Base-by-base conservation (phyloP, 1,284 basidiomycete species). In the Ganoderma lucidum region DNA sequence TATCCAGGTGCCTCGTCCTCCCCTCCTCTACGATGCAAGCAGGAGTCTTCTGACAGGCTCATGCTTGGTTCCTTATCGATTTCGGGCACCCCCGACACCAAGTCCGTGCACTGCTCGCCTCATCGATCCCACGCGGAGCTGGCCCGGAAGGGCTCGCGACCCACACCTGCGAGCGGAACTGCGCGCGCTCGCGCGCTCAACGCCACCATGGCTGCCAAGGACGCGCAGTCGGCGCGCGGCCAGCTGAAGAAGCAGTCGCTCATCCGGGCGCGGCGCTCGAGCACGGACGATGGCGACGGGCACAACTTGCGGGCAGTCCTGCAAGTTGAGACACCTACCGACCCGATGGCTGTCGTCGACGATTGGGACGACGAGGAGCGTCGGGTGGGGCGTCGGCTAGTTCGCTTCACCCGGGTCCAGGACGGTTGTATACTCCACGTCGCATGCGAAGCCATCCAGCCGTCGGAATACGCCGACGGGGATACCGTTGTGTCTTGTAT, bases 401-500 rank as follows among this genome's bases (percentile, higher is more conserved):
- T 95, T 60, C 88, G 88, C 35, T 93, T 94, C 77, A 80, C 82
- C 48, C 88, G 90, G 70, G 78, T 88, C 10, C 89, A 88, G 74
- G 86, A 90, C 55, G 90, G 88, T 32, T 83, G 85, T 64, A 85
- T 82, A 37, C 83, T 94, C 55, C 87, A 88, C 65, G 84, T 94
- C 37, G 88, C 89, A 15, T 93, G 90, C 76, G 86, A 90, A 72
- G 78, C 85, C 28, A 86, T 94, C 75, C 75, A 79, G 0, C 89
- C 88, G 68, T 84, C 90, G 41, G 87, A 90, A 15, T 93, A 91
- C 75, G 72, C 80, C 55, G 76, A 83, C 6, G 81, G 77, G 35
- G 89, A 90, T 76, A 87, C 86, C 71, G 90, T 93, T 73, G 88
- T 94, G 69, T 97, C 95, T 0, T 98, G 97, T 85, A 97, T 99